These are phyloP conservation scores for Suillus subaureus DNA, from an alignment of 768 basidiomycete genomes.

Conservation along the genomic window DNA sequence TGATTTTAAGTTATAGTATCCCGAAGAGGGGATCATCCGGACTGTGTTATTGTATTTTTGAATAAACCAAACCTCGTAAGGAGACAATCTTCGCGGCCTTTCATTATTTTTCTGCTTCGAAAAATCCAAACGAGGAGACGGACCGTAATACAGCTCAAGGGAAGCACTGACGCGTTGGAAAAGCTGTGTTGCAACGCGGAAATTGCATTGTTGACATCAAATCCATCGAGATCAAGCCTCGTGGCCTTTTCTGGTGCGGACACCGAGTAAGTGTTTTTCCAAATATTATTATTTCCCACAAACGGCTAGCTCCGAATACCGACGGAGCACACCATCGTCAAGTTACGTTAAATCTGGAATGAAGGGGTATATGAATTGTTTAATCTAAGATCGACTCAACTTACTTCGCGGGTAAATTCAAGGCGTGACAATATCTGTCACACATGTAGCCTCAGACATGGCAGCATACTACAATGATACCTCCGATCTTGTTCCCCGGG, in stretches of 20 bases:
- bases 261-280: conserved; percentile 20
- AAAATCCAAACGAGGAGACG: conserved; percentile 21
- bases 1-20: conserved; percentile 20
- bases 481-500: conserved; percentile 11
- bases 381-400: too few relatives aligned
- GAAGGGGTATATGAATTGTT: too few relatives aligned
- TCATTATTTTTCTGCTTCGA: conserved; percentile 15
- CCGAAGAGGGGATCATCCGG: conserved; percentile 14
- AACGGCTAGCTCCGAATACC: conserved; percentile 16
- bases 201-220: conserved; percentile 29
- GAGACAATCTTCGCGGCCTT: conserved; percentile 32
- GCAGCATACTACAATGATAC: conserved; percentile 8
- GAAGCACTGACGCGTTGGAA: conserved; percentile 14
- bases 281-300: conserved; percentile 16
- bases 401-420: too few relatives aligned
- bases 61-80: conserved; percentile 17
- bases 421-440: too few relatives aligned
- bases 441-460: too few relatives aligned
- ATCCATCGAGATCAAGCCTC: conserved; percentile 21
- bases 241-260: conserved; percentile 20
- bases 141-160: conserved; percentile 15
- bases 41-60: conserved; percentile 21
- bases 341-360: too few relatives aligned
- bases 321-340: too few relatives aligned
- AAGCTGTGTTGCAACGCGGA: conserved; percentile 32